phyloP scores from a whole-genome alignment of 2,329 filamentous ascomycete species.

The Microdochium trichocladiopsis region DNA sequence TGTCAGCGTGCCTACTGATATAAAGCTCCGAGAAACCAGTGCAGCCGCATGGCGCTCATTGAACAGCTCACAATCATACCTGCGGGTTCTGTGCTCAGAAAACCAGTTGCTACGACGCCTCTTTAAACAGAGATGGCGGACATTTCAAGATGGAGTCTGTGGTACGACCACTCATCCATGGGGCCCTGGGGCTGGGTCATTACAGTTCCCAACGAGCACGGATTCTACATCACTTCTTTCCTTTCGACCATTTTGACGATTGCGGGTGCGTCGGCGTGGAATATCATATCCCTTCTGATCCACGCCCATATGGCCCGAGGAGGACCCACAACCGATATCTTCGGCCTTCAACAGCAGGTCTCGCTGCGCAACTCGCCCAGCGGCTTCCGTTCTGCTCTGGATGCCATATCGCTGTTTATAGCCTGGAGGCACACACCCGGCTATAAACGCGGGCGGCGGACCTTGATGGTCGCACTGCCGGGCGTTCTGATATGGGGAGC shows the following conservation, averaged over 20 bases:
- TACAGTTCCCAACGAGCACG: background rate
- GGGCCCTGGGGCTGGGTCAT: background rate
- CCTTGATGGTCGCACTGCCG: background rate
- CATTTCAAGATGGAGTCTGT: background rate
- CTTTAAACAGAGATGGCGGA: background rate
- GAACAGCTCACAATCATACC: too few species aligned
- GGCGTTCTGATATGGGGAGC: background rate
- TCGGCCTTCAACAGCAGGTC: background rate
- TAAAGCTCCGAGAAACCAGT: too few species aligned
- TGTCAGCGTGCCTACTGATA: too few species aligned
- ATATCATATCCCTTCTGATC: background rate
- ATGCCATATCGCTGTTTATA: background rate
- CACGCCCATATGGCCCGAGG: background rate
- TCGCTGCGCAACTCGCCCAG: background rate
- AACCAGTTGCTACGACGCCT: too few species aligned
- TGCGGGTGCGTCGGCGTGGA: background rate
- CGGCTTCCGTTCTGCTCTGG: background rate
- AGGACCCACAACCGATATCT: background rate
- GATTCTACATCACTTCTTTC: background rate
- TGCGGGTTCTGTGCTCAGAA: too few species aligned
- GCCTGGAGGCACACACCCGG: background rate
- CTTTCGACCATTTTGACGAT: background rate
- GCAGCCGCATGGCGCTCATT: too few species aligned
- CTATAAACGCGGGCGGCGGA: background rate
- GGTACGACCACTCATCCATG: background rate